Evolutionary conservation across 306 rosid genomes (phyloP).

Genomic region (Casuarina glauca): DNA sequence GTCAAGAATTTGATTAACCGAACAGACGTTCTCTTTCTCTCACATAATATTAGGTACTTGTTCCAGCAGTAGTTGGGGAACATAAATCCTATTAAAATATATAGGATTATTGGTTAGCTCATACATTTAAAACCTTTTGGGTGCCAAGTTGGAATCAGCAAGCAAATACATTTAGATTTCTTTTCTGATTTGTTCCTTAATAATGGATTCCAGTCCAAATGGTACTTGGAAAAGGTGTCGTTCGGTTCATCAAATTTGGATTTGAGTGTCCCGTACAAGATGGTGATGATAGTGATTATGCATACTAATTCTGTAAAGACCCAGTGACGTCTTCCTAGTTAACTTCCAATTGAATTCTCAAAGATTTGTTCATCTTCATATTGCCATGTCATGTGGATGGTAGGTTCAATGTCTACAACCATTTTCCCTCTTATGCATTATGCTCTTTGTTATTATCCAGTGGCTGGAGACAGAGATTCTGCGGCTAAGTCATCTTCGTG

Average conservation of each 20-base stretch:
- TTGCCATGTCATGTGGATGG: constrained; percentile 4
- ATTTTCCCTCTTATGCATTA: constrained; percentile 21
- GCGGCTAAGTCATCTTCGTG: constrained; percentile 95
- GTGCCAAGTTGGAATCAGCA: not conserved
- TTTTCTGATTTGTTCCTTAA: not conserved
- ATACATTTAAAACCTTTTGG: not conserved
- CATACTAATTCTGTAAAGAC: not conserved
- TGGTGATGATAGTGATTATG: too few relatives aligned
- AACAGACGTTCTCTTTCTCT: not conserved
- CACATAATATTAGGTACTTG: not conserved
- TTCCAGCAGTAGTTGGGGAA: not conserved
- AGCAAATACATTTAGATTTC: not conserved
- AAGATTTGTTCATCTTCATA: not conserved
- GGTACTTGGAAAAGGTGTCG: not conserved
- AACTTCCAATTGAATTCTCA: not conserved
- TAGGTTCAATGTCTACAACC: constrained; percentile 7
- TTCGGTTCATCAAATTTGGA: not conserved
- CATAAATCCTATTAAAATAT: not conserved
- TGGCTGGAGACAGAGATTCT: constrained; percentile 91
- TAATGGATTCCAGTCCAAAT: not conserved
- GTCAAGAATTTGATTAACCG: too few relatives aligned
- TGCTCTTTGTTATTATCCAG: constrained; percentile 49
- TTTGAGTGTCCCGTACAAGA: not conserved
- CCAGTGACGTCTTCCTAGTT: not conserved
- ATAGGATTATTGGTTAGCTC: not conserved